phyloP scores from a whole-genome alignment of 2,329 filamentous ascomycete species.

The Gaeumannomyces tritici region DNA sequence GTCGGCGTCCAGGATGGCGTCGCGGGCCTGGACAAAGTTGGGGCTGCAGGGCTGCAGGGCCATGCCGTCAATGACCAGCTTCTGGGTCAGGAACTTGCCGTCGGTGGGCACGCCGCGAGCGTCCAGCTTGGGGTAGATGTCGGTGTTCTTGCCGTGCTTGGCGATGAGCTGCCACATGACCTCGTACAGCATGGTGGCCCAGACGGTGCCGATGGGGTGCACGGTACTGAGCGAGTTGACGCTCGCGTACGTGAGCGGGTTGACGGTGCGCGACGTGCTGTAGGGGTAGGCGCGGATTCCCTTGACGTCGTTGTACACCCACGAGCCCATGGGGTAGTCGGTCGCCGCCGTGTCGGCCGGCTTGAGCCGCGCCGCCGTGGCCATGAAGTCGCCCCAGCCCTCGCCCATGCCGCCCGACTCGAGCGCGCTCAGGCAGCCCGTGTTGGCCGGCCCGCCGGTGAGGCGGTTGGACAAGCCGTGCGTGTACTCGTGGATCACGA shows the following conservation, averaged over 20 bases:
- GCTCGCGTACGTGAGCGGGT: conserved; percentile 38
- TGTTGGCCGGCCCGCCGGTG: conserved; percentile 47
- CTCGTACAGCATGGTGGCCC: conserved; percentile 44
- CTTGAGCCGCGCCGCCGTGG: conserved; percentile 38
- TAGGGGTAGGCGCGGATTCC: conserved; percentile 43
- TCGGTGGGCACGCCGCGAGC: conserved; percentile 36
- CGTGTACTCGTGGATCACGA: conserved; percentile 51
- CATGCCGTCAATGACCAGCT: conserved; percentile 42
- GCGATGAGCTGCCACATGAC: conserved; percentile 49
- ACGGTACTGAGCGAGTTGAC: conserved; percentile 27
- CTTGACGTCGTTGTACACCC: conserved; percentile 30
- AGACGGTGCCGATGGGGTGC: conserved; percentile 41
- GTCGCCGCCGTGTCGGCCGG: conserved; percentile 30
- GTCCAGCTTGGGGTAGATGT: conserved; percentile 28
- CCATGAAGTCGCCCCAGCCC: conserved; percentile 48
- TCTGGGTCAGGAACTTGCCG: conserved; percentile 40
- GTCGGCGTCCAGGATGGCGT: conserved; percentile 48
- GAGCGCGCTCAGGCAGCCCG: conserved; percentile 31
- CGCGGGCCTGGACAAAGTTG: conserved; percentile 39
- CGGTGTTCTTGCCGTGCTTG: conserved; percentile 40
- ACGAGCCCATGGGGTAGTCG: conserved; percentile 39
- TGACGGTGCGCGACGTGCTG: conserved; percentile 37
- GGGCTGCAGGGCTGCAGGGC: conserved; percentile 47
- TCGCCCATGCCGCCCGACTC: conserved; percentile 49
- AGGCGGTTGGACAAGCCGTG: conserved; percentile 48